Conservation (phyloP, 164 flowering plant genomes). For the Vitis riparia region DNA sequence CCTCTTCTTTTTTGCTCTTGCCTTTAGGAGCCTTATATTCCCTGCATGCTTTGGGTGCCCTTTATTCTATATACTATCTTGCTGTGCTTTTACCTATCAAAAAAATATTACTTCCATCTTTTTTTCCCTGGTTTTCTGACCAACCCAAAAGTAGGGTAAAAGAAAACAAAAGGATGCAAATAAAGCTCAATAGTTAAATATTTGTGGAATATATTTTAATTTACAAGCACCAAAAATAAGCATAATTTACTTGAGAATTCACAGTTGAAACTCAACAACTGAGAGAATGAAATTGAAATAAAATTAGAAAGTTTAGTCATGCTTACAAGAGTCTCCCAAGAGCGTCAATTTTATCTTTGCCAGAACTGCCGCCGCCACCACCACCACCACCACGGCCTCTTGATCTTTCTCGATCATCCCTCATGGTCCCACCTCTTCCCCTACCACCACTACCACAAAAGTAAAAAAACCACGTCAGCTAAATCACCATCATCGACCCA, state of each 20-base stretch:
- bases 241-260: not conserved
- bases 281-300: not conserved
- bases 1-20: too few relatives aligned
- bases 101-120: not conserved
- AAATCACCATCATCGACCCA: not conserved
- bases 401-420: constrained; percentile 28
- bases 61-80: too few relatives aligned
- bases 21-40: too few relatives aligned
- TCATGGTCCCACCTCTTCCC: constrained; percentile 30
- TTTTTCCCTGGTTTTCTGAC: not conserved
- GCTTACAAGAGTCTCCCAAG: constrained; percentile 66
- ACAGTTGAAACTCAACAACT: not conserved
- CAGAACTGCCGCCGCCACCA: too few relatives aligned
- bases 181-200: too few relatives aligned
- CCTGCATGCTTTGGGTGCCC: too few relatives aligned
- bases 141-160: not conserved
- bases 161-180: not conserved
- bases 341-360: constrained; percentile 53
- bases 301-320: not conserved
- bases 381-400: too few relatives aligned
- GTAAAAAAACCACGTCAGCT: not conserved
- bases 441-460: constrained; percentile 22
- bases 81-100: too few relatives aligned
- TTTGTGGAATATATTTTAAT: too few relatives aligned
- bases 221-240: too few relatives aligned